phyloP scores from a whole-genome alignment of 495 filamentous ascomycete genomes.

The Wilcoxina mikolae region DNA sequence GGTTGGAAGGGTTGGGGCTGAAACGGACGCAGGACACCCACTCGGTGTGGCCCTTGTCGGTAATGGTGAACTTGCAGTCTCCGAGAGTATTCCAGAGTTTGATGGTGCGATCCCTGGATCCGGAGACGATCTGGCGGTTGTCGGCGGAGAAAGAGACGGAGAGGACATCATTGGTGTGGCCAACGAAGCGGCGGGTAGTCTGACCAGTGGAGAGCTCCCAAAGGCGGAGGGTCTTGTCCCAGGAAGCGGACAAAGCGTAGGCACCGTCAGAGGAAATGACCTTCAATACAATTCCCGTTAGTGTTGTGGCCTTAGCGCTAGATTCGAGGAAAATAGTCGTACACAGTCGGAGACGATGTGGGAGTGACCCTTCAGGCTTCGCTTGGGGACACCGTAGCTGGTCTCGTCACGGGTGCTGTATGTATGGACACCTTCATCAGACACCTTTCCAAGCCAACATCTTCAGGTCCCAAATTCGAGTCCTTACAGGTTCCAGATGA shows the following conservation, averaged over 20 bases:
- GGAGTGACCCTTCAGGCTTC: constrained; percentile 93
- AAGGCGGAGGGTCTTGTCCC: constrained; percentile 99
- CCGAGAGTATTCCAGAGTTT: constrained; percentile 99
- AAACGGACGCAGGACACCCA: constrained; percentile 99
- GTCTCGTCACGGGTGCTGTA: constrained; percentile 76
- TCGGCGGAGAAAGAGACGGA: constrained; percentile 99
- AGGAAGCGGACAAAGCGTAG: constrained; percentile 96
- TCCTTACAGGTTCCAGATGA: constrained; percentile 87
- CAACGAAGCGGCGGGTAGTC: constrained; percentile 95
- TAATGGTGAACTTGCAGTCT: constrained; percentile 99
- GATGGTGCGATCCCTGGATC: constrained; percentile 93
- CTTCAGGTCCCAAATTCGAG: neutral
- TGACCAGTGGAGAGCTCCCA: constrained; percentile 96
- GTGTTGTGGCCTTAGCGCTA: constrained; percentile 10
- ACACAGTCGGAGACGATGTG: constrained; percentile 99
- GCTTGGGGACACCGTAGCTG: constrained; percentile 96
- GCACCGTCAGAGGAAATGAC: constrained; percentile 99
- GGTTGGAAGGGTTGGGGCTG: constrained; percentile 99
- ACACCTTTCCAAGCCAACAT: constrained; percentile 17
- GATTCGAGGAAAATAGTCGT: constrained; percentile 35
- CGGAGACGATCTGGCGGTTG: constrained; percentile 99
- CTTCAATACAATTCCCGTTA: constrained; percentile 39
- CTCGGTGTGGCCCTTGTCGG: constrained; percentile 98
- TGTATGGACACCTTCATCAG: constrained; percentile 20
- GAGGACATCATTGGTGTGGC: constrained; percentile 98